Evolutionary conservation across 176 grass and related monocot species (phyloP), one percentile per base, ranked within the genome.

Genomic region (Aegilops bicornis): DNA sequence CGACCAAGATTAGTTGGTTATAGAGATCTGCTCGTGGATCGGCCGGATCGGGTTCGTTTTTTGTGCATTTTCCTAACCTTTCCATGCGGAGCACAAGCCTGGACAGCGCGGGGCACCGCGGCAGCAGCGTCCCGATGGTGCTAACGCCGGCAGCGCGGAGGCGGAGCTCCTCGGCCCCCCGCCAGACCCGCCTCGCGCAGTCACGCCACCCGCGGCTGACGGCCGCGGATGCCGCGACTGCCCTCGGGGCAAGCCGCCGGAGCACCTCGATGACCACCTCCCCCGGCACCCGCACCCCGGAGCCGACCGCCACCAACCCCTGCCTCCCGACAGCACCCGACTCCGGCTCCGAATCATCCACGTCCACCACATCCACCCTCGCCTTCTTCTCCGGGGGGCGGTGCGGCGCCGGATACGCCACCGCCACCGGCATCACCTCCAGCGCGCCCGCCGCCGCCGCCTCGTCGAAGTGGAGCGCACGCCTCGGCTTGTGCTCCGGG

Each of bases 401-500:
- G n/a, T 35, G 68, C 35, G 82, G 69, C 9, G 10, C 17, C 50
- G 68, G 40, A 2, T 62, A 11, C 8, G 45, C 76, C 60, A 10
- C 54, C 11, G 72, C 31, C 9, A 59, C 5, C 9, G 31, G 45
- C n/a, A 70, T 67, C 30, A 90, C 92, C 14, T 94, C 89, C 56
- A 22, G 19, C 0, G 73, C 15, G 15, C 29, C 42, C 14, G 58
- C 24, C 15, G 42, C n/a, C 14, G 30, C 56, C 23, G 82, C 78
- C 30, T 95, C 93, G 23, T 95, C 90, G 47, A 95, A 95, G 54
- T 80, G 89, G 32, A 98, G 90, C 24, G 96, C 93, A 14, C 96
- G 90, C 10, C 96, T 78, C 14, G 87, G 79, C 76, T 85, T 83
- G 31, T 60, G 59, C 35, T 83, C 82, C 73, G 39, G 58, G 6